These are phyloP conservation scores for Aspergillus uvarum DNA, from an alignment of 2,329 filamentous ascomycete species.

Conservation along the genomic window DNA sequence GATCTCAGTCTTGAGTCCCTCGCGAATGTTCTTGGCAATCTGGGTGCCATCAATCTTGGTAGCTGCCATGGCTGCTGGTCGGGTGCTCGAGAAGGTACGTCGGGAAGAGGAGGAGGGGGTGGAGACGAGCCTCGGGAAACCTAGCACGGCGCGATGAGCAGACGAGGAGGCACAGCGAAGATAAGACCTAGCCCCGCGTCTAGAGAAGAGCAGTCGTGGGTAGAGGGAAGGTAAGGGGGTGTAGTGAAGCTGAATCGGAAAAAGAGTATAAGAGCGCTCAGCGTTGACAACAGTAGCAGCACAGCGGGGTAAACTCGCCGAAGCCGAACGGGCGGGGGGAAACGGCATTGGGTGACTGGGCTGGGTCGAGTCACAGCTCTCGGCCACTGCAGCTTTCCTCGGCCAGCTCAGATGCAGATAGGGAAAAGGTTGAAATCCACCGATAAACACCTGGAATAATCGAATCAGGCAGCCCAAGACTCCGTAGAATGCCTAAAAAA, in stretches of 20 bases:
- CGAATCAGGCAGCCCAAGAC: not conserved
- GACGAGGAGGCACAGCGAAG: conserved; percentile 16
- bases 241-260: conserved; percentile 20
- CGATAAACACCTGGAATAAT: conserved; percentile 12
- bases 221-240: conserved; percentile 10
- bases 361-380: conserved; percentile 7
- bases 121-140: conserved; percentile 20
- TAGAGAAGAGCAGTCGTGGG: conserved; percentile 14
- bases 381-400: conserved; percentile 5
- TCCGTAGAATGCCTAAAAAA: not conserved
- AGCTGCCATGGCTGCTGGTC: conserved; percentile 71
- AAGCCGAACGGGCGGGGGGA: conserved; percentile 25
- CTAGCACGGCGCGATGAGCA: conserved; percentile 17
- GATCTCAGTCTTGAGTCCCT: conserved; percentile 77
- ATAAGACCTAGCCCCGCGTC: conserved; percentile 19
- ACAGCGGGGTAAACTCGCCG: conserved; percentile 27
- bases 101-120: conserved; percentile 17
- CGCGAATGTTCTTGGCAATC: conserved; percentile 88
- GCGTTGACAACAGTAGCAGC: conserved; percentile 12
- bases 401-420: conserved; percentile 16
- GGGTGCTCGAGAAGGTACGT: conserved; percentile 52
- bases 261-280: conserved; percentile 15
- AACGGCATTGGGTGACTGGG: conserved; percentile 31
- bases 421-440: conserved; percentile 11
- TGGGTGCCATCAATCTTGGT: conserved; percentile 93